phyloP scores from a whole-genome alignment of 1,139 yeast genomes.

The Candida neerlandica region DNA sequence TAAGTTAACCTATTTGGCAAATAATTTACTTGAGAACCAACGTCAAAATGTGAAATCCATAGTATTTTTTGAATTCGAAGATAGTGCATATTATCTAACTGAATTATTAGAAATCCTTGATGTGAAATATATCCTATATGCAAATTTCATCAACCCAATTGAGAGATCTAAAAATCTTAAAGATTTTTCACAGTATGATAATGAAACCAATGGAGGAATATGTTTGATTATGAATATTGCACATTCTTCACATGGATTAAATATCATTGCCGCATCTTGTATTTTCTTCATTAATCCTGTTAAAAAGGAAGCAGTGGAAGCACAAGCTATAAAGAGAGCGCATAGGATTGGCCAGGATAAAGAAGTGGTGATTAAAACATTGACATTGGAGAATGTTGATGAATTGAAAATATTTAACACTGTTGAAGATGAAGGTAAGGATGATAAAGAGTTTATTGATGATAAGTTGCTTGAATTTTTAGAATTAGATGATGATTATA shows the following conservation, averaged over 20 bases:
- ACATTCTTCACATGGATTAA: conserved; percentile 70
- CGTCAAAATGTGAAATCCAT: conserved; percentile 51
- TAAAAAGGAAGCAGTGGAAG: conserved; percentile 69
- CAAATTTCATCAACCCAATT: conserved; percentile 54
- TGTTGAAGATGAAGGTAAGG: neutral
- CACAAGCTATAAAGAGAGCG: conserved; percentile 16
- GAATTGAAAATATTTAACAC: conserved; percentile 4
- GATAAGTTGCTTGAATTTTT: conserved; percentile 2
- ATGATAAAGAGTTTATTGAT: neutral
- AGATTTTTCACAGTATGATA: conserved; percentile 47
- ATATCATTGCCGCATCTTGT: conserved; percentile 66
- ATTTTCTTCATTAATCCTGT: conserved; percentile 72
- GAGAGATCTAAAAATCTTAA: conserved; percentile 57
- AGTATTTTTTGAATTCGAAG: conserved; percentile 72
- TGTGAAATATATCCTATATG: conserved; percentile 60
- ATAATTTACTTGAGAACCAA: conserved; percentile 56
- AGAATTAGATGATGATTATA: neutral
- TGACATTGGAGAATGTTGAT: conserved; percentile 1
- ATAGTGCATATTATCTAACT: conserved; percentile 66
- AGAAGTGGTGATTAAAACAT: conserved; percentile 1
- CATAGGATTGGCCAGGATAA: conserved; percentile 16
- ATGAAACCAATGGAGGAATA: conserved; percentile 44
- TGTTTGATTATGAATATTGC: conserved; percentile 66
- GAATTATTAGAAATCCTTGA: conserved; percentile 67
- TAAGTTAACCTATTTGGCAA: conserved; percentile 59